Base-by-base conservation (phyloP, 2,329 filamentous ascomycete species). In the Aspergillus quadrilineatus region DNA sequence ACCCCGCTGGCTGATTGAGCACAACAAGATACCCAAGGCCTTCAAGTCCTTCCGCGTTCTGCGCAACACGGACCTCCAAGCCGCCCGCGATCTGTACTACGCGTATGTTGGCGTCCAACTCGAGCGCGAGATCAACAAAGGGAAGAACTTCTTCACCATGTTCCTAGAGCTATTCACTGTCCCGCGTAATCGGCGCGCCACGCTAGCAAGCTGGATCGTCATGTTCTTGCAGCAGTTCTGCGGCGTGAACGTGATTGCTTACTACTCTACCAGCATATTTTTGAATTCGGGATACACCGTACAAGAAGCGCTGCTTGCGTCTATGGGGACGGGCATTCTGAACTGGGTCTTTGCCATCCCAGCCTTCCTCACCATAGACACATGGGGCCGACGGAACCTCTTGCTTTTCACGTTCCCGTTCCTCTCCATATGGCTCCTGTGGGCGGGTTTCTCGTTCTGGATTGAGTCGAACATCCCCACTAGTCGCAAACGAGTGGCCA, bases 221-320 rank as follows among this genome's bases (percentile, higher is more conserved):
- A 88, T 88, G 85, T 87, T 86, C 60, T 80, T 85, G 76, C 84
- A 88, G 64, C 84, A 86, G 61, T 77, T 78, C 63, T 82, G 80
- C 55, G 75, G 75, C 4, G 75, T 83, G 41, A 85, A 85, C 44
- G 78, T 83, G 12, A 83, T 85, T 36, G 82, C 83, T 3, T 86
- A 85, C 65, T 87, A 86, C 64, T 83, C 80, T 0, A 83, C 84
- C 0, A 79, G 82, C 30, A 85, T 88, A 54, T 89, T 88, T 69
- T 65, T 79, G 2, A 71, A 84, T 0, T 82, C 81, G 3, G 77
- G 81, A 1, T 82, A 85, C 55, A 72, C 70, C 8, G 74, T 79
- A 28, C 75, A 80, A 4, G 69, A 71, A 4, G 84, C 86, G 1
- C 76, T 89, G 2, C 72, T 79, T 5, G 84, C 83, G 0, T 87